These are phyloP conservation scores for Ustilago lituana DNA, from an alignment of 1,284 basidiomycete genomes.

Conservation along the genomic window DNA sequence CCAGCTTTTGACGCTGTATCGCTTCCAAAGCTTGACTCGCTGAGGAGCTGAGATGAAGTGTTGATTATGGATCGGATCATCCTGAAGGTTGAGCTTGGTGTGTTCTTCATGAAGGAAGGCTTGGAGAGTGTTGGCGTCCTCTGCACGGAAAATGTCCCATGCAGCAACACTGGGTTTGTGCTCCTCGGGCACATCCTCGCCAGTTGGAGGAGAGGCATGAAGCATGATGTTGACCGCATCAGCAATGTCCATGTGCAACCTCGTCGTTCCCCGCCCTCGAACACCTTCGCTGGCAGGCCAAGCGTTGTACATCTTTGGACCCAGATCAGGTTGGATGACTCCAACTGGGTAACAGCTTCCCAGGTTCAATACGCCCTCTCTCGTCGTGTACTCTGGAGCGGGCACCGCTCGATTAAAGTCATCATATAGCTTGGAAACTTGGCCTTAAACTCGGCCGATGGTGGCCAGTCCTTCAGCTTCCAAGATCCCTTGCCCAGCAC, in stretches of 20 bases:
- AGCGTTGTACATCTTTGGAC: constrained; percentile 73
- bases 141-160: constrained; percentile 88
- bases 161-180: constrained; percentile 78
- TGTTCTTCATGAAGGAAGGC: constrained; percentile 74
- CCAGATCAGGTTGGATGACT: constrained; percentile 85
- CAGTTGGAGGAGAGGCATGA: constrained; percentile 28
- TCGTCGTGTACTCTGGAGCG: constrained; percentile 84
- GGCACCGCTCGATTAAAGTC: constrained; percentile 86
- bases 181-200: constrained; percentile 33
- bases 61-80: constrained; percentile 92
- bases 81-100: constrained; percentile 64
- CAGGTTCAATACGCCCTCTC: constrained; percentile 87
- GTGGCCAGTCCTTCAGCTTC: constrained; percentile 96
- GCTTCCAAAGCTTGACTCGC: constrained; percentile 76
- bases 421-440: constrained; percentile 84
- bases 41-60: constrained; percentile 80
- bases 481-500: constrained; percentile 68
- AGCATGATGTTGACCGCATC: constrained; percentile 89
- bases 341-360: constrained; percentile 84
- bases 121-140: constrained; percentile 82
- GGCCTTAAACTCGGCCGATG: constrained; percentile 81
- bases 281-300: constrained; percentile 64
- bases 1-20: constrained; percentile 79
- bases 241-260: constrained; percentile 95
- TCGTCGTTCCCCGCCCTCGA: constrained; percentile 82